Evolutionary conservation across 768 basidiomycete species (phyloP).

Genomic region (Lepiota brunneoincarnata): DNA sequence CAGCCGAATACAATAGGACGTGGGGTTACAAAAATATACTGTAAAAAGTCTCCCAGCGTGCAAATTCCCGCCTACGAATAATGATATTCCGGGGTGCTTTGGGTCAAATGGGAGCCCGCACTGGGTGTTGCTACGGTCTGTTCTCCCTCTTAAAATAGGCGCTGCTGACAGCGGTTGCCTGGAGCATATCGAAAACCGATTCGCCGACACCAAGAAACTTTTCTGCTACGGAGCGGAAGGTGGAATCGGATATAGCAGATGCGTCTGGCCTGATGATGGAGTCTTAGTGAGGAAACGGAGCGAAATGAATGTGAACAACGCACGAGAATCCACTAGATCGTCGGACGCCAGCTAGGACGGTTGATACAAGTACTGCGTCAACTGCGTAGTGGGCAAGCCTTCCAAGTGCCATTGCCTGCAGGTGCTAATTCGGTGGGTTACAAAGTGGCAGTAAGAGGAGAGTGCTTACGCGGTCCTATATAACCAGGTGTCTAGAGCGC

Average conservation of each 20-base stretch:
- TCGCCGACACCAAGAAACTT: constrained; percentile 86
- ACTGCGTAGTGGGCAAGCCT: constrained; percentile 78
- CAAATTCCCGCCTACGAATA: too few species aligned
- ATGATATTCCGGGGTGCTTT: background rate
- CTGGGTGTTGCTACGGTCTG: constrained; percentile 11
- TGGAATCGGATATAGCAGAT: constrained; percentile 70
- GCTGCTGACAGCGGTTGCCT: constrained; percentile 85
- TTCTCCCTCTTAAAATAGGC: constrained; percentile 70
- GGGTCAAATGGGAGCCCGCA: constrained; percentile 7
- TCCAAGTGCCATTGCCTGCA: constrained; percentile 54
- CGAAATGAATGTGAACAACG: constrained; percentile 30
- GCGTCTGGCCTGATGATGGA: constrained; percentile 57
- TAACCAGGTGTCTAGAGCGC: too few species aligned
- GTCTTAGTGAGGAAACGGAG: constrained; percentile 7
- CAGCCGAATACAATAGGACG: too few species aligned
- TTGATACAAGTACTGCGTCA: constrained; percentile 84
- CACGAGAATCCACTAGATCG: constrained; percentile 89
- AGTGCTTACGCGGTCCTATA: too few species aligned
- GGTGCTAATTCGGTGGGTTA: background rate
- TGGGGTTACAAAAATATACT: too few species aligned
- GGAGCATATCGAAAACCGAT: constrained; percentile 81
- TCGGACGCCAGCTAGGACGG: constrained; percentile 87
- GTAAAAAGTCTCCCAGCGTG: too few species aligned
- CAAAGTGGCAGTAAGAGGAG: background rate
- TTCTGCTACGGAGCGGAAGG: constrained; percentile 72